Evolutionary conservation across 176 grass and related monocot genomes (phyloP).

Genomic region (Triticum timopheevii): DNA sequence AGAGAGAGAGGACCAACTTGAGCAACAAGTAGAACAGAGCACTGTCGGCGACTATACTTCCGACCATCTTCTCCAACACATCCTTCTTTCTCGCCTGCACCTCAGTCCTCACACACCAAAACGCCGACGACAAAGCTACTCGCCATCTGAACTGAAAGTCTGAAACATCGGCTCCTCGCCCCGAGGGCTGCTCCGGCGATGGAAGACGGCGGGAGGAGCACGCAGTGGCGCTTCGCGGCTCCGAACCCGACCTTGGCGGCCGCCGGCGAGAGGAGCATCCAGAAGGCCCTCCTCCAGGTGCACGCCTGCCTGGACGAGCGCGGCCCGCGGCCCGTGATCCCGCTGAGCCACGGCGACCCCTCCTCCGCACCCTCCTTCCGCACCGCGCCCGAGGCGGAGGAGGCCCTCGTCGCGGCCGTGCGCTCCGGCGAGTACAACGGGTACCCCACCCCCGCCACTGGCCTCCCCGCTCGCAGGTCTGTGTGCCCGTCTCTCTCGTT

Average conservation of each 20-base stretch:
- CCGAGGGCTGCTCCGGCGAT: not conserved
- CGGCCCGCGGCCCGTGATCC: slow-evolving; percentile 39
- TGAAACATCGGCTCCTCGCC: too few species aligned
- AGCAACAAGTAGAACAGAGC: too few species aligned
- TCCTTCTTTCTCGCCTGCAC: too few species aligned
- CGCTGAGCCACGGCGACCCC: slow-evolving; percentile 48
- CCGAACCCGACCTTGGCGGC: slow-evolving; percentile 26
- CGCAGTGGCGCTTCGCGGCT: slow-evolving; percentile 43
- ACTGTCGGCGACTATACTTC: too few species aligned
- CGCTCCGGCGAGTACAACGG: slow-evolving; percentile 40
- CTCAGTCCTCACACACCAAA: too few species aligned
- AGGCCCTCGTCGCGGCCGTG: slow-evolving; percentile 42
- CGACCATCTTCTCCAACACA: too few species aligned
- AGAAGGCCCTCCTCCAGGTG: slow-evolving; percentile 23
- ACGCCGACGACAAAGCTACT: too few species aligned
- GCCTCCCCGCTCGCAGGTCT: slow-evolving; percentile 36
- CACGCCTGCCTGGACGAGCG: slow-evolving; percentile 37
- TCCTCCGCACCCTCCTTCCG: slow-evolving; percentile 50
- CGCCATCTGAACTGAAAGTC: too few species aligned
- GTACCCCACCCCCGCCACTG: slow-evolving; percentile 22
- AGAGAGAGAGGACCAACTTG: too few species aligned
- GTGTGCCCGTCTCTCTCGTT: not conserved
- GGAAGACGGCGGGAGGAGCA: not conserved
- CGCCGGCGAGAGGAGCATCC: slow-evolving; percentile 32
- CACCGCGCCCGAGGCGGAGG: slow-evolving; percentile 37